Percentiles rank a stretch among this genome's conserved stretches.
phyloP scores from a whole-genome alignment of 73 alveolate genomes.

The Stentor coeruleus region DNA sequence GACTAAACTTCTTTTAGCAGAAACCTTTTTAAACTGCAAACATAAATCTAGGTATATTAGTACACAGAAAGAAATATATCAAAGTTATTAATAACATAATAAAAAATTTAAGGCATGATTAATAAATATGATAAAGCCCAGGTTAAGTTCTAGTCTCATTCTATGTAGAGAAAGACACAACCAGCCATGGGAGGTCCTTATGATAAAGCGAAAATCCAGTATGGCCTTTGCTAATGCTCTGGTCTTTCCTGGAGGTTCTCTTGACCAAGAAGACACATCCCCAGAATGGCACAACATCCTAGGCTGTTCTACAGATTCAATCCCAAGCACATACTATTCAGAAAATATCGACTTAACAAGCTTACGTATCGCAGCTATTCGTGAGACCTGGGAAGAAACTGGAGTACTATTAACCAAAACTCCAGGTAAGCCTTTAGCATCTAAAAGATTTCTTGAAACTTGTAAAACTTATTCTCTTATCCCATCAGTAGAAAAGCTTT shows the following conservation, averaged over 20 bases:
- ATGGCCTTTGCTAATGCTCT: slow-evolving; percentile 13
- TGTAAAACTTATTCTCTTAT: background rate
- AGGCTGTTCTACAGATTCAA: background rate
- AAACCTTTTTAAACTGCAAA: too few species aligned
- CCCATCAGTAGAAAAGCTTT: slow-evolving; percentile 4
- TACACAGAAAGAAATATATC: too few species aligned
- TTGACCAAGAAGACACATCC: background rate
- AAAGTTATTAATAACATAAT: too few species aligned
- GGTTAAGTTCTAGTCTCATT: background rate
- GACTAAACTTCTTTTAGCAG: too few species aligned
- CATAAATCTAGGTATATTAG: too few species aligned
- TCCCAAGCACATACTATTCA: background rate
- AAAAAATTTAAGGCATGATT: too few species aligned
- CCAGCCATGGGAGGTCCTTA: slow-evolving; percentile 9
- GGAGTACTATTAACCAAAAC: background rate
- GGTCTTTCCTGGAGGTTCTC: slow-evolving; percentile 20
- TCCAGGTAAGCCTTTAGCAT: background rate
- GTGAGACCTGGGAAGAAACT: slow-evolving; percentile 22
- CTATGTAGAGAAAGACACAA: background rate
- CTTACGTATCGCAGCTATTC: background rate
- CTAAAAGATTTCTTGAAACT: background rate
- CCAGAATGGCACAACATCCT: background rate
- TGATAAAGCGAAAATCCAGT: background rate
- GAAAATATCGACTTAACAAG: background rate
- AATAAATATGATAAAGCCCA: background rate